Conservation (phyloP, 805 yeast species). For the Zygoascus ofunaensis region DNA sequence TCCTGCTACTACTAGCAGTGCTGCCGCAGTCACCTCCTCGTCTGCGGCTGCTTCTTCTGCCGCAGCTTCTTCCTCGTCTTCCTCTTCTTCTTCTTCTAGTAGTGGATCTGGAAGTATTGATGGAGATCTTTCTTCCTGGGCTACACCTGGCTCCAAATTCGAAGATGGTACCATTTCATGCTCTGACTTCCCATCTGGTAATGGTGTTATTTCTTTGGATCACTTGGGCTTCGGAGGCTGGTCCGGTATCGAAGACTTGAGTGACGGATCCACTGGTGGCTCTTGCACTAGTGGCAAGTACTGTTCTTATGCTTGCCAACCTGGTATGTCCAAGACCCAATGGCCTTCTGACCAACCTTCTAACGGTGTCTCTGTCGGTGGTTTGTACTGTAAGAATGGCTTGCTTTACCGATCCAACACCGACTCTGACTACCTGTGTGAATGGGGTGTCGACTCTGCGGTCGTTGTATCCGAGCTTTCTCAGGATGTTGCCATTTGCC, state of each 20-base stretch:
- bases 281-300: conserved; percentile 79
- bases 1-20: conserved; percentile 21
- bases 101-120: conserved; percentile 21
- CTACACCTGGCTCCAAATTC: conserved; percentile 52
- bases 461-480: conserved; percentile 53
- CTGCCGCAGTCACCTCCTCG: conserved; percentile 15
- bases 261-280: conserved; percentile 46
- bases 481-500: conserved; percentile 77
- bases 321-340: conserved; percentile 98
- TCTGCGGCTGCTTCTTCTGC: conserved; percentile 19
- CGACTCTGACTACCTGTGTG: conserved; percentile 62
- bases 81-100: conserved; percentile 27
- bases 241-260: conserved; percentile 57
- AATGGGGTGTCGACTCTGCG: conserved; percentile 73
- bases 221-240: conserved; percentile 73
- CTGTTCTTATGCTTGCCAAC: conserved; percentile 97
- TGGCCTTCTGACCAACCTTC: conserved; percentile 88
- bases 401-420: conserved; percentile 74
- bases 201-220: conserved; percentile 73
- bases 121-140: conserved; percentile 54
- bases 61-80: conserved; percentile 21
- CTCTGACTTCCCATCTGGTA: conserved; percentile 63
- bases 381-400: conserved; percentile 78
- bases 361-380: conserved; percentile 89
- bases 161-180: conserved; percentile 65